Percentiles rank a stretch among this genome's conserved stretches.
These are phyloP conservation scores for Amaranthus hypochondriacus DNA, from an alignment of 148 eudicot genomes.

Conservation along the genomic window DNA sequence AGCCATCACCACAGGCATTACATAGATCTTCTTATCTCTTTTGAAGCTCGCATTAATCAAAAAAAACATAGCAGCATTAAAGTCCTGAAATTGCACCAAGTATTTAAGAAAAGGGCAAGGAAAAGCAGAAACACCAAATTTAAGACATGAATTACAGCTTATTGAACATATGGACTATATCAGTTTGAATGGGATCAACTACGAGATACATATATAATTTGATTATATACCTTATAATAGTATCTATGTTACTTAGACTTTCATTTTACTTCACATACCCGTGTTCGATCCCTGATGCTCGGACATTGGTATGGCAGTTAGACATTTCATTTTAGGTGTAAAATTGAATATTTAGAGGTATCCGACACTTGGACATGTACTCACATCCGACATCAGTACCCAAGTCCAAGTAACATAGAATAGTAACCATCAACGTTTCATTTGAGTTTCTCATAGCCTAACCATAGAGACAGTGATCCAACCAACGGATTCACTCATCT, in stretches of 20 bases:
- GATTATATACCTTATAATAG: slow-evolving; percentile 11
- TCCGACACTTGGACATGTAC: no score
- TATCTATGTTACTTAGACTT: no score
- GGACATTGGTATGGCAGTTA: no score
- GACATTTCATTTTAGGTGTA: no score
- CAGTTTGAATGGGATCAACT: not conserved
- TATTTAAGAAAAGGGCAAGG: not conserved
- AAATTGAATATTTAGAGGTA: no score
- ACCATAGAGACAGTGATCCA: not conserved
- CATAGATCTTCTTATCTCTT: not conserved
- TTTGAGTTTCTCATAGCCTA: not conserved
- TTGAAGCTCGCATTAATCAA: not conserved
- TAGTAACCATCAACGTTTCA: not conserved
- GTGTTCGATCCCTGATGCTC: no score
- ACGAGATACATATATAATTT: not conserved
- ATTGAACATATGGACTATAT: not conserved
- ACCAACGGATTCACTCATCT: not conserved
- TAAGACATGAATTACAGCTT: not conserved
- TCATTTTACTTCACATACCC: no score
- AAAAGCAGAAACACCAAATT: not conserved
- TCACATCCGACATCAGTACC: no score
- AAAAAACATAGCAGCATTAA: not conserved
- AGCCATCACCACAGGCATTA: no score
- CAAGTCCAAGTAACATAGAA: slow-evolving; percentile 3
- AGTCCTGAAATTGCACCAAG: not conserved